Evolutionary conservation across 2,329 filamentous ascomycete species (phyloP).

Genomic region (Penicillium sumatraense): DNA sequence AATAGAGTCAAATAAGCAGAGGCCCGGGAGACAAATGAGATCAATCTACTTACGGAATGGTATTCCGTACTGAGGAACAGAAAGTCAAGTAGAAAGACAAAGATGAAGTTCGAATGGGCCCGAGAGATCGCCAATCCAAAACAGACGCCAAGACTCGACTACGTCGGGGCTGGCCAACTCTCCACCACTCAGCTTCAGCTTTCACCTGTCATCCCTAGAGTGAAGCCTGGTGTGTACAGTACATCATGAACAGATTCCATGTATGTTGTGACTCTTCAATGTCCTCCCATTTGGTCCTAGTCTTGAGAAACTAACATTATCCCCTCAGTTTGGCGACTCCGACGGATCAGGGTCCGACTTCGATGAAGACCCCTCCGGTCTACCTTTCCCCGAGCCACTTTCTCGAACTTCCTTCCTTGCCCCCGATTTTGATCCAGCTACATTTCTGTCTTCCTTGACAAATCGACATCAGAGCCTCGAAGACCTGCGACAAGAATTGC

Average conservation of each 20-base stretch:
- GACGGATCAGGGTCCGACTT: constrained; percentile 54
- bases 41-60: too few relatives aligned
- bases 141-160: constrained; percentile 26
- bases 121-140: constrained; percentile 7
- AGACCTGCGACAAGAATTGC: constrained; percentile 84
- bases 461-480: constrained; percentile 95
- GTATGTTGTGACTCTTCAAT: constrained; percentile 27
- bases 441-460: constrained; percentile 80
- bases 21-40: neutral
- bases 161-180: constrained; percentile 15
- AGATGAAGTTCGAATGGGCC: neutral
- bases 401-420: constrained; percentile 81
- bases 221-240: too few relatives aligned
- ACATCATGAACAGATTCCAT: constrained; percentile 38
- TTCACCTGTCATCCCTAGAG: constrained; percentile 12
- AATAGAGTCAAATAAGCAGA: constrained; percentile 9
- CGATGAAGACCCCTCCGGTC: constrained; percentile 66
- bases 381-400: constrained; percentile 88
- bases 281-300: neutral
- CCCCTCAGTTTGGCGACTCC: constrained; percentile 47
- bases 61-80: neutral
- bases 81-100: neutral
- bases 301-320: neutral
- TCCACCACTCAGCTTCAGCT: constrained; percentile 13
- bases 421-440: constrained; percentile 75